phyloP scores from a whole-genome alignment of 371 early-diverging fungal species.

The Mucor racemosus region DNA sequence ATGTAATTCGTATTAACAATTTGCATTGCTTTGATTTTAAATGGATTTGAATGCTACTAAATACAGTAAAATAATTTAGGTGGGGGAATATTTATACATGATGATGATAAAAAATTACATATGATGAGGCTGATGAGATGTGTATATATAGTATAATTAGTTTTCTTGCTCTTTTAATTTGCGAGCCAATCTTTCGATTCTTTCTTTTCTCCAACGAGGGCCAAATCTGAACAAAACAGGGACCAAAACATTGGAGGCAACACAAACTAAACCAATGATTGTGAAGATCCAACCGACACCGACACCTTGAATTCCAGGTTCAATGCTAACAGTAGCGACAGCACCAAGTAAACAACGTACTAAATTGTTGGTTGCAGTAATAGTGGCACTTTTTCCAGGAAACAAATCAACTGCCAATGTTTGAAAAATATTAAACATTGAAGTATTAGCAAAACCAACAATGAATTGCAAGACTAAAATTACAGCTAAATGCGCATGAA shows the following conservation, averaged over 20 bases:
- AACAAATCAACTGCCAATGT: slow-evolving; percentile 44
- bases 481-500: slow-evolving; percentile 32
- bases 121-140: background rate
- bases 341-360: slow-evolving; percentile 47
- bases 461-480: slow-evolving; percentile 36
- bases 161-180: background rate
- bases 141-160: background rate
- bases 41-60: background rate
- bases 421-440: slow-evolving; percentile 29
- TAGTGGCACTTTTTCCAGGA: slow-evolving; percentile 47
- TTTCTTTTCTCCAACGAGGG: slow-evolving; percentile 21
- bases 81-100: background rate
- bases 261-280: slow-evolving; percentile 25
- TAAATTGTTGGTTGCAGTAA: slow-evolving; percentile 51
- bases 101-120: background rate
- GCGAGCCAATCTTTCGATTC: slow-evolving; percentile 17
- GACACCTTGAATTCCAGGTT: slow-evolving; percentile 37
- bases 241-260: slow-evolving; percentile 13
- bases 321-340: slow-evolving; percentile 32
- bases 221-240: slow-evolving; percentile 24
- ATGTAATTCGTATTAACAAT: background rate
- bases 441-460: slow-evolving; percentile 28
- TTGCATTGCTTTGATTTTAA: background rate
- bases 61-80: background rate
- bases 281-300: slow-evolving; percentile 47